Evolutionary conservation across 2,329 filamentous ascomycete species (phyloP).

Genomic region (Aureobasidium sp.): DNA sequence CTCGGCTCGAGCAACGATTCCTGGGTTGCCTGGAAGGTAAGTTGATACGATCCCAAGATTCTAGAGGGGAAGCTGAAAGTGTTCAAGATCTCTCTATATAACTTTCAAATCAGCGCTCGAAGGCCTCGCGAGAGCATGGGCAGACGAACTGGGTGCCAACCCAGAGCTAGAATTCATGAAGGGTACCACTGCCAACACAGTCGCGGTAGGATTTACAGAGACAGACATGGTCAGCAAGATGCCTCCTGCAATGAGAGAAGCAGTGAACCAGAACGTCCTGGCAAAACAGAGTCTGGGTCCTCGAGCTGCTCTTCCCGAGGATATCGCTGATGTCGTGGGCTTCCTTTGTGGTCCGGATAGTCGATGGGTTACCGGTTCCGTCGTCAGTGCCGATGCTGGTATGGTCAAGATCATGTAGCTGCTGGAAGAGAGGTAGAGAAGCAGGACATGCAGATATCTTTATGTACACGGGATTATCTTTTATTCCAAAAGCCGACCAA

Average conservation of each 20-base stretch:
- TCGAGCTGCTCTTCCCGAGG: constrained; percentile 18
- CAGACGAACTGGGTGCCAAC: constrained; percentile 19
- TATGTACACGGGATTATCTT: constrained; percentile 2
- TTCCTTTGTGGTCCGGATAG: constrained; percentile 21
- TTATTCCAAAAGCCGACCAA: background rate
- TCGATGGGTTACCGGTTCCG: constrained; percentile 23
- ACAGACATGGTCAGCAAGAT: constrained; percentile 14
- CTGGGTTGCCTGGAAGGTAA: background rate
- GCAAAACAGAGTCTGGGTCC: constrained; percentile 2
- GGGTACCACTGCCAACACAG: constrained; percentile 21
- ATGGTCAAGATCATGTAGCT: background rate
- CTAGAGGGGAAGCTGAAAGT: background rate
- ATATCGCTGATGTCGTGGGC: constrained; percentile 63
- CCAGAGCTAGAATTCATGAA: constrained; percentile 20
- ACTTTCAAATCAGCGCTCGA: constrained; percentile 20
- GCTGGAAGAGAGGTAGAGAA: background rate
- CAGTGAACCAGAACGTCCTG: constrained; percentile 14
- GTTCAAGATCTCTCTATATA: constrained; percentile 1
- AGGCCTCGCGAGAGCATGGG: constrained; percentile 19
- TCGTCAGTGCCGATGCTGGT: constrained; percentile 21
- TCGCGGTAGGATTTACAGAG: constrained; percentile 24
- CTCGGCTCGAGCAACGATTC: constrained; percentile 10
- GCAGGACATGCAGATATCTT: background rate
- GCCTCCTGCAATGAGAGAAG: constrained; percentile 13
- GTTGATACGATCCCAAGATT: background rate